Percentiles rank a stretch among this genome's conserved stretches.
These are phyloP conservation scores for Plasmodium sp. DNA, from an alignment of 169 alveolate genomes.

Conservation along the genomic window DNA sequence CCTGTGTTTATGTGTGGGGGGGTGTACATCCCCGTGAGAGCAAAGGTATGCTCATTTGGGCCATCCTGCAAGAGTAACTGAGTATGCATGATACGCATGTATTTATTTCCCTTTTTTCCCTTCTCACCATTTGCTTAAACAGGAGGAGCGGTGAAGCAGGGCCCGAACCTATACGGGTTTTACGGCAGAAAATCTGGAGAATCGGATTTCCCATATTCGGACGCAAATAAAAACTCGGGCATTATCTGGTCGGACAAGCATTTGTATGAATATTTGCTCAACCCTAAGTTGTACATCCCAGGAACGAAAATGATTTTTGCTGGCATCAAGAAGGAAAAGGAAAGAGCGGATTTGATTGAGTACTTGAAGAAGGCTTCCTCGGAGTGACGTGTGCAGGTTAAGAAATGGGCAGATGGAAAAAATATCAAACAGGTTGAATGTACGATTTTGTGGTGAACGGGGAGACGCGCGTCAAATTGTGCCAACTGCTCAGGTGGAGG, in stretches of 20 bases:
- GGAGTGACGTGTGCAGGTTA: conserved; percentile 12
- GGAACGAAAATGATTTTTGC: conserved; percentile 98
- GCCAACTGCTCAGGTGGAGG: not conserved
- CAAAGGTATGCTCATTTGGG: not conserved
- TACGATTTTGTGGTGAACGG: not conserved
- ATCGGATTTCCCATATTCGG: conserved; percentile 91
- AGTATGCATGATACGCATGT: not conserved
- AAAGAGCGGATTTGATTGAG: conserved; percentile 95
- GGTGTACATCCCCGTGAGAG: not conserved
- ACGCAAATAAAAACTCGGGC: conserved; percentile 91
- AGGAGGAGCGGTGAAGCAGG: conserved; percentile 93
- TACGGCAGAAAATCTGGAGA: conserved; percentile 92
- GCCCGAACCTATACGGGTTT: conserved; percentile 90
- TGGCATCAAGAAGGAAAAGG: conserved; percentile 95
- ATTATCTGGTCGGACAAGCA: conserved; percentile 93
- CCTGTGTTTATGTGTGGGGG: not conserved
- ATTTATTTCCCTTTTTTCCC: not conserved
- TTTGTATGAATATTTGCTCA: conserved; percentile 90
- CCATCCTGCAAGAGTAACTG: not conserved
- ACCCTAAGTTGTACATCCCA: conserved; percentile 94
- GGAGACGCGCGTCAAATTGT: not conserved
- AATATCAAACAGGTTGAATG: not conserved
- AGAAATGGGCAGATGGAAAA: not conserved
- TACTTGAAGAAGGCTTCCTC: conserved; percentile 90
- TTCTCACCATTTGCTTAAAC: conserved; percentile 17